These are phyloP conservation scores for Panaeolus papilionaceus DNA, from an alignment of 768 basidiomycete genomes.

Conservation along the genomic window DNA sequence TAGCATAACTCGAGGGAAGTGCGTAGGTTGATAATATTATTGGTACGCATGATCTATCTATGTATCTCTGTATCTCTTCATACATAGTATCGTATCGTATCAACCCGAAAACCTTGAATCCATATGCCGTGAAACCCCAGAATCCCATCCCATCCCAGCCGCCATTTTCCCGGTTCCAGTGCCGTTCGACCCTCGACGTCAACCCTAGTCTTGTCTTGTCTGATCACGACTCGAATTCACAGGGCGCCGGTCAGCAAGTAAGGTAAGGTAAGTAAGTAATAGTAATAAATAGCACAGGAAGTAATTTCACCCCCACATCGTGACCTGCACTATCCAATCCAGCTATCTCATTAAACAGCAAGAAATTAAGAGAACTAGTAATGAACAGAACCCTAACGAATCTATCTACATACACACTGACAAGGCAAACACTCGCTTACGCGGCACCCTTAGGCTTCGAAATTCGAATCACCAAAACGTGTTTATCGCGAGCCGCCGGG, in stretches of 20 bases:
- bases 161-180: neutral
- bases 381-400: too few relatives aligned
- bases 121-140: too few relatives aligned
- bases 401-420: too few relatives aligned
- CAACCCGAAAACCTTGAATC: neutral
- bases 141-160: neutral
- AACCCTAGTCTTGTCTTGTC: too few relatives aligned
- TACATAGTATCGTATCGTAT: neutral
- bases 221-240: too few relatives aligned
- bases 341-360: too few relatives aligned
- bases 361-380: too few relatives aligned
- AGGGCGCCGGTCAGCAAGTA: too few relatives aligned
- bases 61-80: too few relatives aligned
- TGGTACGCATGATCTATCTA: neutral
- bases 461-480: neutral
- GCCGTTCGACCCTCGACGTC: too few relatives aligned
- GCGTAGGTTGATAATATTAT: neutral
- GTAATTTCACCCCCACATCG: neutral
- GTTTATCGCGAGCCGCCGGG: conserved; percentile 7
- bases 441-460: neutral
- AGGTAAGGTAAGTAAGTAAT: too few relatives aligned
- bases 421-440: too few relatives aligned
- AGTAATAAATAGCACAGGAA: neutral
- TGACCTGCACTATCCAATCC: neutral
- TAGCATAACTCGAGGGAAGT: neutral